Base-by-base conservation (phyloP, 169 alveolate species). In the Plasmodium gonderi region DNA sequence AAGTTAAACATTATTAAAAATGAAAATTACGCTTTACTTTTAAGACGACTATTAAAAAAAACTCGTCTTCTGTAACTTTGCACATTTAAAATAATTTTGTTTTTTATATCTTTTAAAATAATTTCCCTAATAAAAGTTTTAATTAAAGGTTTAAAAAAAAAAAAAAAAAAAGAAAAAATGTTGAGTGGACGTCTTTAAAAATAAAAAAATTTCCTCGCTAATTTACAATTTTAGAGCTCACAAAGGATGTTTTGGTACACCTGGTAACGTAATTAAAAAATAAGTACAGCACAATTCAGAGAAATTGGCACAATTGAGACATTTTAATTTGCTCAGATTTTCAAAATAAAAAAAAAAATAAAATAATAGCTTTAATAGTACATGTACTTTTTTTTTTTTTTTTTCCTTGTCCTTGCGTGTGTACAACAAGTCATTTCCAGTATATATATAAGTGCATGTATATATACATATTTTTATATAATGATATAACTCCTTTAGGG, bases 11-110 rank as follows among this genome's bases (percentile, higher is more conserved):
- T 77, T 42, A 45, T 44, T 42, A 44, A 77, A 77, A 40, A 77
- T 77, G 60, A 45, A 29, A 77, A 47, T 26, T 79, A 42, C 38
- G 31, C 26, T 69, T 82, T 29, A 72, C 67, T 69, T 51, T 45
- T 47, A 82, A 69, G 40, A 31, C 72, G 31, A 44, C 17, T 69
- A n/a, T n/a, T n/a, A n/a, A 26, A 82, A 69, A 69, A 82, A 45
- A 82, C 80, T 69, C 82, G 78, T 74, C 82, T 82, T 82, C 74
- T 72, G 54, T 82, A 23, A 82, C 68, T 29, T 82, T 47, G 82
- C 82, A 82, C 83, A 51, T 69, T 82, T 47, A 68, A 74, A 38
- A 80, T 80, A 6, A 69, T n/a, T 31, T 82, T 47, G 44, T 45
- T 49, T 47, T 17, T 33, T 29, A 82, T 36, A 72, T 69, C 17